These are phyloP conservation scores for Voacanga thouarsii DNA, from an alignment of 257 asterid genomes.

Conservation along the genomic window DNA sequence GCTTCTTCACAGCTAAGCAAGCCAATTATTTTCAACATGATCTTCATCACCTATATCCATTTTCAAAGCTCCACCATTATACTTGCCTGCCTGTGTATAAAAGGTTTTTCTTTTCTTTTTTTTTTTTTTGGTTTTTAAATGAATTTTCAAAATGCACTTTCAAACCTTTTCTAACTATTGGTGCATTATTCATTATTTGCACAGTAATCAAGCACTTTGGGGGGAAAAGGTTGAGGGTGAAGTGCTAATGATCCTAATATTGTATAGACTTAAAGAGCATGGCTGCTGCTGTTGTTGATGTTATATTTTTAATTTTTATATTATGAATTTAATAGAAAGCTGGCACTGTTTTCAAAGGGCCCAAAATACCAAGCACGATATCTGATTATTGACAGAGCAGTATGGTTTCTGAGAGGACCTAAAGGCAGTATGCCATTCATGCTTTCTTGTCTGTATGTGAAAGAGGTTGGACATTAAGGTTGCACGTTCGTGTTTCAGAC, in stretches of 20 bases:
- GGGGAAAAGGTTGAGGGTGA: background rate
- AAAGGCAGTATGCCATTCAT: background rate
- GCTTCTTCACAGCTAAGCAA: background rate
- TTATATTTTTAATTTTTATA: background rate
- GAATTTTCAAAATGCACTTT: background rate
- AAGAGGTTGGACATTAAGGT: background rate
- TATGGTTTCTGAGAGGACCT: background rate
- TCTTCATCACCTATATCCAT: background rate
- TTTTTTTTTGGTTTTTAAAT: too few relatives aligned
- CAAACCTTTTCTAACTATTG: background rate
- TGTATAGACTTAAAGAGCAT: background rate
- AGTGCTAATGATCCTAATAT: background rate
- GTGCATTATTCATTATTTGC: background rate
- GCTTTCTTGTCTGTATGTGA: background rate
- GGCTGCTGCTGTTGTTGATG: background rate
- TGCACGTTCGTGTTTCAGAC: background rate
- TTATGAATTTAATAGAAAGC: background rate
- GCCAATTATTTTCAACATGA: background rate
- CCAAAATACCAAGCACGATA: background rate
- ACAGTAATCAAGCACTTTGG: background rate
- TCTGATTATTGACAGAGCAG: background rate
- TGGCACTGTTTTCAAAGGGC: background rate
- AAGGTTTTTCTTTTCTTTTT: background rate
- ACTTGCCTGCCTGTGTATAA: background rate
- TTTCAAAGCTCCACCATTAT: background rate